Conservation (phyloP, 2,329 filamentous ascomycete species). For the Stachybotrys echinatus region DNA sequence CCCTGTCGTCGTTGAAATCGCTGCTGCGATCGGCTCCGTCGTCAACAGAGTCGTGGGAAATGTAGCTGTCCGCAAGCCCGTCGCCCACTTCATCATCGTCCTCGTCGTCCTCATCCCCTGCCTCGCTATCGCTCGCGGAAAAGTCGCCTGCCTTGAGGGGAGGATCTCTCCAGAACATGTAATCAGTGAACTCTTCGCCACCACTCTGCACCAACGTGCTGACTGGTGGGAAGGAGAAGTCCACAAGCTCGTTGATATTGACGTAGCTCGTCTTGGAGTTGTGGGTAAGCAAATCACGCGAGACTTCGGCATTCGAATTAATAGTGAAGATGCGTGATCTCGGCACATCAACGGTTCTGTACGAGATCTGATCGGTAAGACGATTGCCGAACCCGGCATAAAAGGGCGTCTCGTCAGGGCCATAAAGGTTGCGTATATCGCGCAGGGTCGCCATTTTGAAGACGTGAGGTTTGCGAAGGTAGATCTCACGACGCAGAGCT, state of each 20-base stretch:
- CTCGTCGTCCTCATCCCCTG: slow-evolving; percentile 44
- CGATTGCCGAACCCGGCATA: slow-evolving; percentile 97
- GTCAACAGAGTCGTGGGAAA: slow-evolving; percentile 20
- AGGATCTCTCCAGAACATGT: slow-evolving; percentile 89
- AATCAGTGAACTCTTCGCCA: slow-evolving; percentile 93
- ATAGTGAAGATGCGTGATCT: slow-evolving; percentile 95
- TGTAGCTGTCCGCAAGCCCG: slow-evolving; percentile 20
- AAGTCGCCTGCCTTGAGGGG: slow-evolving; percentile 86
- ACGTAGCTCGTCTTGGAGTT: slow-evolving; percentile 97
- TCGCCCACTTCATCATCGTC: slow-evolving; percentile 35
- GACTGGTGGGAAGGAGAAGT: slow-evolving; percentile 95
- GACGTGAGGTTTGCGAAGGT: slow-evolving; percentile 92
- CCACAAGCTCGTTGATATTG: slow-evolving; percentile 93
- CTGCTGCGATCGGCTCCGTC: slow-evolving; percentile 35
- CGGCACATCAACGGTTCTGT: slow-evolving; percentile 92
- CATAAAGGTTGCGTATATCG: slow-evolving; percentile 88
- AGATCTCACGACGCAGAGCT: slow-evolving; percentile 84
- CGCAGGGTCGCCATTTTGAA: slow-evolving; percentile 99
- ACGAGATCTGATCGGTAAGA: slow-evolving; percentile 91
- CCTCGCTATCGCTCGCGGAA: slow-evolving; percentile 67
- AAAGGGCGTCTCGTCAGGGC: slow-evolving; percentile 72
- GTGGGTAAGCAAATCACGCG: slow-evolving; percentile 79
- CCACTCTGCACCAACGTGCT: slow-evolving; percentile 81
- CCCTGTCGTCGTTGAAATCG: slow-evolving; percentile 36
- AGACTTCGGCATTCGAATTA: slow-evolving; percentile 95